Conservation (phyloP, 306 rosid species). For the Begonia peltatifolia region DNA sequence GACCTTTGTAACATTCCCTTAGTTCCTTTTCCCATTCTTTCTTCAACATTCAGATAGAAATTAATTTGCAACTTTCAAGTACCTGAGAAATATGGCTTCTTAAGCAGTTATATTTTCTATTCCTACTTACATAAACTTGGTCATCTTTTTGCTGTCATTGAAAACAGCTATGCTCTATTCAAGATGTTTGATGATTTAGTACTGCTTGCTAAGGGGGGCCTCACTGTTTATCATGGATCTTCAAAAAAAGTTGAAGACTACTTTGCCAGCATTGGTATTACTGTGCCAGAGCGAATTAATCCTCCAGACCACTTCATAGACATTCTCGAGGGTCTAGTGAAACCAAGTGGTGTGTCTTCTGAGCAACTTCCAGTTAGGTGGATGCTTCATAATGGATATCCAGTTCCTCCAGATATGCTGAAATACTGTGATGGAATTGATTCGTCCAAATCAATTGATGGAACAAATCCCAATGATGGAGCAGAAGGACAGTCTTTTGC, state of each 20-base stretch:
- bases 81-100: too few relatives aligned
- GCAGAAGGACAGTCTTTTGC: conserved; percentile 33
- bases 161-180: conserved; percentile 55
- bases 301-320: conserved; percentile 81
- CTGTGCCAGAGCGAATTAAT: conserved; percentile 66
- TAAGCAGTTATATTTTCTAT: neutral
- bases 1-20: too few relatives aligned
- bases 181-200: conserved; percentile 75
- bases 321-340: conserved; percentile 64
- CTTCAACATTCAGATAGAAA: too few relatives aligned
- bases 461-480: conserved; percentile 19
- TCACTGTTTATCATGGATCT: conserved; percentile 67
- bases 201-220: conserved; percentile 78
- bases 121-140: conserved; percentile 4
- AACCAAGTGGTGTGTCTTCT: conserved; percentile 35
- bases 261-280: conserved; percentile 57
- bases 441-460: conserved; percentile 26
- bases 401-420: conserved; percentile 65
- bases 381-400: conserved; percentile 76
- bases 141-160: conserved; percentile 10
- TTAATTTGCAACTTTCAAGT: too few relatives aligned
- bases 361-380: conserved; percentile 68
- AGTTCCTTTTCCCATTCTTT: too few relatives aligned
- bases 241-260: conserved; percentile 73
- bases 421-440: conserved; percentile 40